phyloP scores from a whole-genome alignment of 1,284 basidiomycete species.

The Anthracocystis setariae region DNA sequence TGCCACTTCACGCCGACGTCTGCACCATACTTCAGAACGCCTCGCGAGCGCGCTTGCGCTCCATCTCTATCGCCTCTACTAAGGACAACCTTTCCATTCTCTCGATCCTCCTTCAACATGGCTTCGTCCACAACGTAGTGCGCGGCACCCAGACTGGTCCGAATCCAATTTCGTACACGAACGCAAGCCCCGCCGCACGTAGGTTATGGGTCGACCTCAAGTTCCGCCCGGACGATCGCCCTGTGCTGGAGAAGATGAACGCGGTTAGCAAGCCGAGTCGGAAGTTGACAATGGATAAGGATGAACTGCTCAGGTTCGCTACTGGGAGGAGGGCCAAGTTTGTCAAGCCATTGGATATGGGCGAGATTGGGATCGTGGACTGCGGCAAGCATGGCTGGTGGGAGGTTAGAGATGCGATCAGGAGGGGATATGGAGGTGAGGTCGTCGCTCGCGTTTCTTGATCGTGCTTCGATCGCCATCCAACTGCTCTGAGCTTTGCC shows the following conservation, averaged over 20 bases:
- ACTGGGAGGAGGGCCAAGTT: conserved; percentile 70
- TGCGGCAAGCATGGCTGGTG: conserved; percentile 72
- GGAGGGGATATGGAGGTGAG: conserved; percentile 67
- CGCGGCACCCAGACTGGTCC: conserved; percentile 79
- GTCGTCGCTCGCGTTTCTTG: conserved; percentile 68
- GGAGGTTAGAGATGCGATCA: conserved; percentile 69
- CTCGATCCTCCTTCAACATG: conserved; percentile 83
- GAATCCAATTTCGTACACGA: conserved; percentile 74
- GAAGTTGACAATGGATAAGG: conserved; percentile 77
- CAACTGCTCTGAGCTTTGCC: neutral
- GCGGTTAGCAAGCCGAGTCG: conserved; percentile 80
- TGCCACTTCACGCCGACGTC: conserved; percentile 75
- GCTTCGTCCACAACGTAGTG: conserved; percentile 82
- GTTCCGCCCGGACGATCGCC: conserved; percentile 80
- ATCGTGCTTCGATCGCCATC: neutral
- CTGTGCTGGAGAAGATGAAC: conserved; percentile 79
- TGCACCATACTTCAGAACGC: conserved; percentile 87
- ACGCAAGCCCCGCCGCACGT: conserved; percentile 67
- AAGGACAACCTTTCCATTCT: conserved; percentile 84
- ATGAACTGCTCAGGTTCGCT: conserved; percentile 79
- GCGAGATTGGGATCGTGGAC: conserved; percentile 84
- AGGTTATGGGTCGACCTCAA: conserved; percentile 87
- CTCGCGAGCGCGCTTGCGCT: conserved; percentile 80
- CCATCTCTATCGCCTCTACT: conserved; percentile 79
- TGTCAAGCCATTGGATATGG: conserved; percentile 79